phyloP scores from a whole-genome alignment of 345 rosid species.

The Euclidium syriacum region DNA sequence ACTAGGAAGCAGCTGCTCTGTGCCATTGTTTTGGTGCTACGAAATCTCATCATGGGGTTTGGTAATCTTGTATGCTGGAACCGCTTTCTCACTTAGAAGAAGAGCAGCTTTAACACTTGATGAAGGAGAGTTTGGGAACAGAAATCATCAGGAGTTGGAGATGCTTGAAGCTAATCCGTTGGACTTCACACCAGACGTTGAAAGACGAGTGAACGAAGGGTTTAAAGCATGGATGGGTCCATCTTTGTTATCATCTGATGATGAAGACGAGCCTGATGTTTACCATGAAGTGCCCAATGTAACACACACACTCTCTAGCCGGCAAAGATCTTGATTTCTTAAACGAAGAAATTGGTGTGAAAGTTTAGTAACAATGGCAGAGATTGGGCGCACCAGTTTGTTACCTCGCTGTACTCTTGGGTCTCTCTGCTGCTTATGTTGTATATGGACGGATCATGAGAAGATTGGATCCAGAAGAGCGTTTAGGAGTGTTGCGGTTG shows the following conservation, averaged over 20 bases:
- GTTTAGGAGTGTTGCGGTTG: background rate
- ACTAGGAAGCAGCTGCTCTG: constrained; percentile 83
- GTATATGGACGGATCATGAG: constrained; percentile 3
- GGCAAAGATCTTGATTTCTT: constrained; percentile 40
- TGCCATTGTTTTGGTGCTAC: constrained; percentile 93
- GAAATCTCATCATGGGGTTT: constrained; percentile 87
- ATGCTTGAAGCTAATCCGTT: constrained; percentile 75
- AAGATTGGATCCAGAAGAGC: background rate
- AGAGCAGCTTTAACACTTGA: constrained; percentile 65
- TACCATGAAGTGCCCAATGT: constrained; percentile 43
- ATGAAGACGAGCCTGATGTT: constrained; percentile 71
- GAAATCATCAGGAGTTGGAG: constrained; percentile 64
- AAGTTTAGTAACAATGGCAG: background rate
- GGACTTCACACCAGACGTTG: constrained; percentile 71
- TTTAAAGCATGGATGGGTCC: constrained; percentile 93
- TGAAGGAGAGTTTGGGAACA: constrained; percentile 55
- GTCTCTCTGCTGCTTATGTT: background rate
- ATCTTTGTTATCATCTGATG: constrained; percentile 81
- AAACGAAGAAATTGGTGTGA: background rate
- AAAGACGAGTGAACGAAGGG: constrained; percentile 78
- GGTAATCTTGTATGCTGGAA: constrained; percentile 62
- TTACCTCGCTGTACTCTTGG: too few species aligned
- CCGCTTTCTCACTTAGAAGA: constrained; percentile 70
- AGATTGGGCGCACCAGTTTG: constrained; percentile 2
- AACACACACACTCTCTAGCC: constrained; percentile 31